phyloP scores from a whole-genome alignment of 2,329 filamentous ascomycete species.

The Pyrenophora tritici-repentis region DNA sequence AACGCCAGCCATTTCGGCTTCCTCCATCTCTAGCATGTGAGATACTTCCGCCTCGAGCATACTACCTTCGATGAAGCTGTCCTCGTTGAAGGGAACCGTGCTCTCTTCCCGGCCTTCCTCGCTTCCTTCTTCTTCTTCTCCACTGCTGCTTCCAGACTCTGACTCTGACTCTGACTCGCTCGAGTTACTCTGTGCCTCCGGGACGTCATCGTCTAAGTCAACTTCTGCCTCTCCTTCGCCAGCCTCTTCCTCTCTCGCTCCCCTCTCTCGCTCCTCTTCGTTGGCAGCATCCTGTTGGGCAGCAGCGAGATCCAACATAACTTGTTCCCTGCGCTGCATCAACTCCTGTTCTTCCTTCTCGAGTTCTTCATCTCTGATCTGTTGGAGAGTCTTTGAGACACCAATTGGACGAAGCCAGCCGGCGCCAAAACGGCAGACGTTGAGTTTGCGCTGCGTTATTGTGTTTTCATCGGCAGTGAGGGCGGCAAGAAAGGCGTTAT shows the following conservation, averaged over 20 bases:
- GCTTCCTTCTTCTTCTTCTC: constrained; percentile 23
- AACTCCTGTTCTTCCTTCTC: constrained; percentile 87
- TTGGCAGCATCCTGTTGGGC: constrained; percentile 55
- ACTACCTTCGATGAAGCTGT: constrained; percentile 54
- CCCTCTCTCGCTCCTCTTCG: constrained; percentile 48
- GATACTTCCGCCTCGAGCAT: constrained; percentile 46
- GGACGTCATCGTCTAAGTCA: constrained; percentile 51
- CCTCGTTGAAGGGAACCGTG: constrained; percentile 56
- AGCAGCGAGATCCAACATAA: constrained; percentile 72
- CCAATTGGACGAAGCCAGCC: constrained; percentile 91
- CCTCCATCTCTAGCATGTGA: constrained; percentile 51
- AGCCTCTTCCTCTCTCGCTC: constrained; percentile 46
- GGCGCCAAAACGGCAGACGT: constrained; percentile 85
- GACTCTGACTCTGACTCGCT: constrained; percentile 22
- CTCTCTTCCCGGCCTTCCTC: constrained; percentile 20
- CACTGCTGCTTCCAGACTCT: constrained; percentile 42
- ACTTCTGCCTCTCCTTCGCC: constrained; percentile 30
- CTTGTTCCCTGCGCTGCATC: constrained; percentile 70
- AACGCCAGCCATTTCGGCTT: constrained; percentile 53
- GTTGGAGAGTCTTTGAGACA: constrained; percentile 84
- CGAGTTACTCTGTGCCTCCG: constrained; percentile 41
- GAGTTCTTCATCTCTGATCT: constrained; percentile 84
- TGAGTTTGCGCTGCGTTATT: constrained; percentile 75
- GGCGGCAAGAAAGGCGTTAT: constrained; percentile 61
- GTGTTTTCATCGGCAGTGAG: constrained; percentile 77